These are phyloP conservation scores for Talaromyces proteolyticus DNA, from an alignment of 495 filamentous ascomycete genomes.

Conservation along the genomic window DNA sequence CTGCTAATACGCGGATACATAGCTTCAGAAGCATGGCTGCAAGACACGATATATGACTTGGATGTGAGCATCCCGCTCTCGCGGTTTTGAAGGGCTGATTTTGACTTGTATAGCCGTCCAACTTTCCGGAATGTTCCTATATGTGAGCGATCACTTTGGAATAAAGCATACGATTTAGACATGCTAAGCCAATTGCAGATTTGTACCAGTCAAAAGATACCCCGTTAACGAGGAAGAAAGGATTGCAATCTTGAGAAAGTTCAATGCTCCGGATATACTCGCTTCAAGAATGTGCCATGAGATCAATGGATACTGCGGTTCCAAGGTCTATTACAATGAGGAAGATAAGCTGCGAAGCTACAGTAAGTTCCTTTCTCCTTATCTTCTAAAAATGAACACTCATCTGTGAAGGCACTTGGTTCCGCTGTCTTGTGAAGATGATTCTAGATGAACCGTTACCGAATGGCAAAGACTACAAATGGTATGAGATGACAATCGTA, in stretches of 20 bases:
- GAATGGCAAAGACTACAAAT: slow-evolving; percentile 5
- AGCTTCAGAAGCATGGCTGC: neutral
- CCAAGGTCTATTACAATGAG: neutral
- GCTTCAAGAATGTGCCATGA: neutral
- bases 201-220: neutral
- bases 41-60: neutral
- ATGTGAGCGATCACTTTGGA: neutral
- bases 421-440: slow-evolving; percentile 6
- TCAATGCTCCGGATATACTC: neutral
- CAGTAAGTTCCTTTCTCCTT: neutral
- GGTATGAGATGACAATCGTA: slow-evolving; percentile 4
- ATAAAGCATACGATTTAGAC: too few species aligned
- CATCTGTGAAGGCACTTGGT: slow-evolving; percentile 1
- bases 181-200: neutral
- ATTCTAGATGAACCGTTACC: neutral
- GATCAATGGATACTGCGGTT: neutral
- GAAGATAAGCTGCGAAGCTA: slow-evolving; percentile 1
- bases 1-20: neutral
- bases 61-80: neutral
- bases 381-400: neutral
- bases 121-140: neutral
- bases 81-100: neutral
- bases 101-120: neutral
- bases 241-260: neutral
- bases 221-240: neutral